Evolutionary conservation across 768 basidiomycete species (phyloP).

Genomic region (Rhodotorula kratochvilovae): DNA sequence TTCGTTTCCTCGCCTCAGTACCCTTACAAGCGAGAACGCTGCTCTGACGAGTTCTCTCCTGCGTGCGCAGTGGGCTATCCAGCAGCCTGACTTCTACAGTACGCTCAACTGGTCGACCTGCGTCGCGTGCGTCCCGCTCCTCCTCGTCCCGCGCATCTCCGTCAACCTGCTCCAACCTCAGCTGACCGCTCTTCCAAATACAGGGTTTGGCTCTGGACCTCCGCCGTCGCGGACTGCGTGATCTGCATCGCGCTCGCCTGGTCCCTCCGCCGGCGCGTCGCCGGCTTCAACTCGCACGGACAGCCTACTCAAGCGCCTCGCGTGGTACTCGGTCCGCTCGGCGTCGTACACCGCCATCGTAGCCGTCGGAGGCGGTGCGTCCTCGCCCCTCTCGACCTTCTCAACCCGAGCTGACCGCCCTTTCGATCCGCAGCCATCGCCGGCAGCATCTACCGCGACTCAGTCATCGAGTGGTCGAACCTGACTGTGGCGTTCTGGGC

Average conservation of each 20-base stretch:
- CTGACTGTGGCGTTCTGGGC: not conserved
- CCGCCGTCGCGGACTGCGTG: not conserved
- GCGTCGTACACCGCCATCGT: conserved; percentile 18
- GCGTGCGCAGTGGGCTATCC: not conserved
- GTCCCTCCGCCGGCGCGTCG: not conserved
- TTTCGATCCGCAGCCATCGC: not conserved
- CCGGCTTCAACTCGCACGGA: conserved; percentile 8
- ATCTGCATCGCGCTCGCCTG: conserved; percentile 2
- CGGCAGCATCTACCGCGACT: not conserved
- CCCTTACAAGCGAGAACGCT: no score
- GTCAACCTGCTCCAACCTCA: no score
- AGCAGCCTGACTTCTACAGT: not conserved
- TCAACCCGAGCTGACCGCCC: not conserved
- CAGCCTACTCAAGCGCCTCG: conserved; percentile 1
- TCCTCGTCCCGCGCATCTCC: no score
- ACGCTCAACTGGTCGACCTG: not conserved
- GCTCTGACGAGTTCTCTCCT: no score
- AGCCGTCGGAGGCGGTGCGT: conserved; percentile 10
- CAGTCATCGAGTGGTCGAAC: not conserved
- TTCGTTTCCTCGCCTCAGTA: not conserved
- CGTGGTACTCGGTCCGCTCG: not conserved
- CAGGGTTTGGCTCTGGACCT: conserved; percentile 5
- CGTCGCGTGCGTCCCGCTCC: not conserved
- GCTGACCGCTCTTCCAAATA: not conserved
- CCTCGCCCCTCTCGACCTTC: not conserved